Conservation (phyloP, 1,139 yeast species). For the Schizosaccharomyces versatilis region DNA sequence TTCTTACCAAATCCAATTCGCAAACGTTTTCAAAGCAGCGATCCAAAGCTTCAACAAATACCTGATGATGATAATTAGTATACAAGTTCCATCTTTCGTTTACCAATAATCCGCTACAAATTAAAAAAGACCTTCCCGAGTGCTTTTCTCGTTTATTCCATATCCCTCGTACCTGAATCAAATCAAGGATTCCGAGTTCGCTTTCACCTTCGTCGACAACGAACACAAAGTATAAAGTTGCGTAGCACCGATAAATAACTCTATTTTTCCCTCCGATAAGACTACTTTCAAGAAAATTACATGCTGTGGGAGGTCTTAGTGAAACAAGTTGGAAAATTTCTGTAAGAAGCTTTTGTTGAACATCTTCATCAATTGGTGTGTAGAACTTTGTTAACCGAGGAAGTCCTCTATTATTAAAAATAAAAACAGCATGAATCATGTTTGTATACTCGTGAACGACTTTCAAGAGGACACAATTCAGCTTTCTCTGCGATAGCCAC, state of each 20-base stretch:
- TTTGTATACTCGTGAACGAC: neutral
- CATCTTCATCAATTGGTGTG: conserved; percentile 57
- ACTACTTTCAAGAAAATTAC: conserved; percentile 36
- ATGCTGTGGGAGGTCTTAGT: conserved; percentile 45
- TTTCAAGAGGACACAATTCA: no score
- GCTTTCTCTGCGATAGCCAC: no score
- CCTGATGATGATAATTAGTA: neutral
- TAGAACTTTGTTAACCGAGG: conserved; percentile 83
- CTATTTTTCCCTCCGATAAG: conserved; percentile 50
- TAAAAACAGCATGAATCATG: conserved; percentile 79
- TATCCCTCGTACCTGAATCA: conserved; percentile 40
- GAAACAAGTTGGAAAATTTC: conserved; percentile 56
- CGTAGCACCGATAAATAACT: conserved; percentile 83
- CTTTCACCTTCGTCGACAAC: conserved; percentile 90
- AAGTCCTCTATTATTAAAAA: conserved; percentile 76
- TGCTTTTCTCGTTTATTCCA: neutral
- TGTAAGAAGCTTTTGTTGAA: conserved; percentile 48
- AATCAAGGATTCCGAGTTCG: conserved; percentile 76
- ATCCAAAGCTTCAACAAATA: conserved; percentile 85
- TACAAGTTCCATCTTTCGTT: no score
- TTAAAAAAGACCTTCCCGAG: no score
- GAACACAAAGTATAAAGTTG: conserved; percentile 82
- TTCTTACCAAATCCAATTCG: conserved; percentile 72
- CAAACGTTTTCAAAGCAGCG: conserved; percentile 85
- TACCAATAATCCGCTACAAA: no score